Conservation (phyloP, 164 flowering plant species). For the Protea cynaroides region DNA sequence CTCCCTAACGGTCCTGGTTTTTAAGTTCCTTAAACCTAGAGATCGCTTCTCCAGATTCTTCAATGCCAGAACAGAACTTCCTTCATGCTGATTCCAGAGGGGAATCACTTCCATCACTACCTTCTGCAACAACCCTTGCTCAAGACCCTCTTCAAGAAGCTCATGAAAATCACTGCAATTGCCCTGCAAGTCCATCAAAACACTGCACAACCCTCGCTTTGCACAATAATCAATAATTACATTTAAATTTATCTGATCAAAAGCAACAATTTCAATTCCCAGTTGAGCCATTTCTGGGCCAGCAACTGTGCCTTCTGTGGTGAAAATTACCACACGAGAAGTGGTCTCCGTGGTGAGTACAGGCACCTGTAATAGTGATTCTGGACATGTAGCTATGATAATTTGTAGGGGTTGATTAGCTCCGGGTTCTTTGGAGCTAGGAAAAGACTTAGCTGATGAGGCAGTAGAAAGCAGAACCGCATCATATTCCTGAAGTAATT, state of each 20-base stretch:
- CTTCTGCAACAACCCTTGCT: slow-evolving; percentile 55
- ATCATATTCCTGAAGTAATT: slow-evolving; percentile 68
- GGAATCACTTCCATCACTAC: slow-evolving; percentile 66
- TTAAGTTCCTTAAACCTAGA: slow-evolving; percentile 28
- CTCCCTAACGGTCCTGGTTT: slow-evolving; percentile 23
- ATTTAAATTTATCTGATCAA: slow-evolving; percentile 40
- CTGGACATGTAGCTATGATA: slow-evolving; percentile 31
- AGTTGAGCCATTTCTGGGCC: slow-evolving; percentile 23
- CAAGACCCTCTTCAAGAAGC: slow-evolving; percentile 44
- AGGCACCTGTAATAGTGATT: slow-evolving; percentile 20
- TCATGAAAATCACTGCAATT: slow-evolving; percentile 29
- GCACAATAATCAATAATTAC: slow-evolving; percentile 55
- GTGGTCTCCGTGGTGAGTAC: slow-evolving; percentile 19
- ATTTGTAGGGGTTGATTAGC: slow-evolving; percentile 72
- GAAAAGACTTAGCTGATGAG: slow-evolving; percentile 23
- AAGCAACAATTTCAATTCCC: slow-evolving; percentile 57
- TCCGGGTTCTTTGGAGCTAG: slow-evolving; percentile 54
- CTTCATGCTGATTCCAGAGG: slow-evolving; percentile 32
- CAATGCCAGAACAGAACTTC: slow-evolving; percentile 3
- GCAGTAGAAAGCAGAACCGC: slow-evolving; percentile 52
- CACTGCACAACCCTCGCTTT: slow-evolving; percentile 52
- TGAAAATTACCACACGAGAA: slow-evolving; percentile 38
- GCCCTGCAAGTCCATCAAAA: slow-evolving; percentile 62
- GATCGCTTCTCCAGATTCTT: slow-evolving; percentile 14
- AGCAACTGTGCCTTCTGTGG: slow-evolving; percentile 31